Evolutionary conservation across 2,329 filamentous ascomycete species (phyloP).

Genomic region (Stachybotrys chartarum): DNA sequence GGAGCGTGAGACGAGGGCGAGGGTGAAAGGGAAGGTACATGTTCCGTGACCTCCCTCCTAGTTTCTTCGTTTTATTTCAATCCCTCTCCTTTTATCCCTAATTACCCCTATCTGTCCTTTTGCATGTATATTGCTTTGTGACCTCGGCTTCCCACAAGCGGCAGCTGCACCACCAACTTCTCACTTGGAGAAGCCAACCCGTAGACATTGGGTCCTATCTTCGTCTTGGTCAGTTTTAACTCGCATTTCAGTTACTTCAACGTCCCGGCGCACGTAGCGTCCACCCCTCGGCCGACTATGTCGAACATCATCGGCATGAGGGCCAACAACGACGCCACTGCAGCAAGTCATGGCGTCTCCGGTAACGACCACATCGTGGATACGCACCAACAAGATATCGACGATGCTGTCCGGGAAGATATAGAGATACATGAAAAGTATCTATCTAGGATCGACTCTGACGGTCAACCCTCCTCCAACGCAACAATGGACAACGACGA

Average conservation of each 20-base stretch:
- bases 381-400: conserved; percentile 8
- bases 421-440: conserved; percentile 16
- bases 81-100: background rate
- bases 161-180: too few relatives aligned
- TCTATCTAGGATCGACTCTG: conserved; percentile 1
- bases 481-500: conserved; percentile 24
- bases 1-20: background rate
- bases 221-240: background rate
- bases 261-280: background rate
- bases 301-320: conserved; percentile 15
- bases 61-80: background rate
- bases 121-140: too few relatives aligned
- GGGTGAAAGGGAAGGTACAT: background rate
- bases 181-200: too few relatives aligned
- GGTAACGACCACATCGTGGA: conserved; percentile 11
- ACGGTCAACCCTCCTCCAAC: conserved; percentile 14
- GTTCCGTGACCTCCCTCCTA: background rate
- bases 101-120: too few relatives aligned
- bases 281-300: conserved; percentile 10
- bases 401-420: conserved; percentile 20
- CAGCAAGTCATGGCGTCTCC: conserved; percentile 33
- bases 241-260: background rate
- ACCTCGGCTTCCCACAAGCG: too few relatives aligned
- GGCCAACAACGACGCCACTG: conserved; percentile 42
- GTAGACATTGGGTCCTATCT: too few relatives aligned